Base-by-base conservation (phyloP, 2,329 filamentous ascomycete species). In the Verticillium zaregamsianum region DNA sequence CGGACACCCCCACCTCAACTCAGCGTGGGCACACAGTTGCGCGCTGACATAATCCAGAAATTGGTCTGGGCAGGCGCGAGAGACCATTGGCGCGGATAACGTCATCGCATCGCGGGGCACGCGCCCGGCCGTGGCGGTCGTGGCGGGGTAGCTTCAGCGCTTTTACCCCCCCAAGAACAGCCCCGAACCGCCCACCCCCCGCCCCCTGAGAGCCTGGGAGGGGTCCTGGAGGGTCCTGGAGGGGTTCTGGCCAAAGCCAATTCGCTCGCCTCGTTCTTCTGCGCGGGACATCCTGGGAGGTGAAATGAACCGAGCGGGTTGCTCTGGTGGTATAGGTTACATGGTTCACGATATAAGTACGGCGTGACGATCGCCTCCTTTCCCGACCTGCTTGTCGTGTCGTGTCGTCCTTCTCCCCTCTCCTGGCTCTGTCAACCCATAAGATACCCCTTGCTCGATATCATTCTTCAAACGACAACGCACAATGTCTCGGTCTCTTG, bases 401-500 rank as follows among this genome's bases (percentile, higher is more conserved):
- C 14, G 40, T 17, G 25, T 17, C 7, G 54, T 31, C 40, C 28
- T 37, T 57, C 32, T 55, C 40, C 31, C 25, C 23, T 11, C 45
- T 52, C 20, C 45, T n/a, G n/a, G 12, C 20, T 20, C 45, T 20
- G 6, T 40, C 33, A 11, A 35, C 33, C 33, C 4, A 3, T 15
- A 5, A 40, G 49, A 23, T 35, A 25, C 15, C 55, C 39, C 12
- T 28, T 28, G 28, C 20, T 57, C 8, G 14, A 5, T 14, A 39
- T 9, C 28, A 58, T 45, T 25, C 31, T 14, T 17, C 28, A n/a
- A 20, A 39, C n/a, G 9, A 49, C 17, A 20, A 15, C 6, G 63
- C 64, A 57, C 61, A 28, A 79, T 79, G 76, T 65, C 76, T 66
- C 76, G 74, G 45, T 70, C 75, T 57, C 79, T 90, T n/a, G 86